phyloP scores from a whole-genome alignment of 352 stramenopile genomes.

The Globisporangium viniferum region DNA sequence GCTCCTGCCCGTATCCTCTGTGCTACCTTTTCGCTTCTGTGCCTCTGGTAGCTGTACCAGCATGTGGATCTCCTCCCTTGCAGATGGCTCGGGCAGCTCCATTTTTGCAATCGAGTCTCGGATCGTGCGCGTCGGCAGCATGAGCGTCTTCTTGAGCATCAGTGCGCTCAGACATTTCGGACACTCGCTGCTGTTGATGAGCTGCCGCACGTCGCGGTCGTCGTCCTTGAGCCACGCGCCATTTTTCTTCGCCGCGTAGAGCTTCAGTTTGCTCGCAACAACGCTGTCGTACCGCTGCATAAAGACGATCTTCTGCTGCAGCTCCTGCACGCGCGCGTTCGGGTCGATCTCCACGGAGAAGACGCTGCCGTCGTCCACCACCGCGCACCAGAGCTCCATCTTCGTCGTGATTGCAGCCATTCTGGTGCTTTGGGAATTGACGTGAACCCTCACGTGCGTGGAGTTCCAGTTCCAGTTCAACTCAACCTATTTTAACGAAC shows the following conservation, averaged over 20 bases:
- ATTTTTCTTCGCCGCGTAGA: background rate
- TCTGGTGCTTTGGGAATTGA: background rate
- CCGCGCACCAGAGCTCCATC: constrained; percentile 6
- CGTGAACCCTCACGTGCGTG: background rate
- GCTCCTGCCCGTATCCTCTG: background rate
- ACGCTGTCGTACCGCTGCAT: background rate
- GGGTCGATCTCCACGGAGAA: background rate
- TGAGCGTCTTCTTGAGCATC: background rate
- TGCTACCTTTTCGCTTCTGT: background rate
- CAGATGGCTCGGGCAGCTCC: background rate
- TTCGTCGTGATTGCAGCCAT: background rate
- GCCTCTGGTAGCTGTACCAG: constrained; percentile 5
- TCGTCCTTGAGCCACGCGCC: constrained; percentile 13
- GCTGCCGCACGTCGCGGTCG: constrained; percentile 6
- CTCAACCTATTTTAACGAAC: background rate
- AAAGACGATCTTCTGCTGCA: constrained; percentile 4
- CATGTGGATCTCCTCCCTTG: constrained; percentile 4
- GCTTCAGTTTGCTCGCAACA: constrained; percentile 11
- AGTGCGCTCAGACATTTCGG: background rate
- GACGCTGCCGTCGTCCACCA: constrained; percentile 7
- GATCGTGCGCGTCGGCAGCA: constrained; percentile 2
- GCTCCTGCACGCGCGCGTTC: background rate
- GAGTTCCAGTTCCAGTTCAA: background rate
- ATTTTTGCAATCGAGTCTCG: background rate
- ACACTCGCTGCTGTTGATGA: constrained; percentile 2